Percentiles rank a stretch among this genome's conserved stretches.
Evolutionary conservation across 306 rosid species (phyloP).

Genomic region (Fragaria iinumae): DNA sequence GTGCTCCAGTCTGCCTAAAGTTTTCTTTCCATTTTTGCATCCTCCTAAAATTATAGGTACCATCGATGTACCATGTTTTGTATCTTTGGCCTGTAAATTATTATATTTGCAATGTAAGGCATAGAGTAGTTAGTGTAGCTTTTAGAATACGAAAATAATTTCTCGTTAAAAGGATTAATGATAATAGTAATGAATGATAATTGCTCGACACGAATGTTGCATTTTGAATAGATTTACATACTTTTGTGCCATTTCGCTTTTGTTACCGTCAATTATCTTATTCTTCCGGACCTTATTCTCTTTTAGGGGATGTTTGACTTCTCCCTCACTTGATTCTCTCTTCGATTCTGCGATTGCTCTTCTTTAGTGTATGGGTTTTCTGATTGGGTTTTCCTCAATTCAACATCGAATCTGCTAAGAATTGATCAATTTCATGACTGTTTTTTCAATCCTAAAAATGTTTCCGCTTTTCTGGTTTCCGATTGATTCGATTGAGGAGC

Average conservation of each 20-base stretch:
- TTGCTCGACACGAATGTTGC: neutral
- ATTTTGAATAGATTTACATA: neutral
- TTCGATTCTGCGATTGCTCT: too few species aligned
- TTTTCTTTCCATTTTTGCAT: constrained; percentile 12
- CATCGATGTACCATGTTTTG: constrained; percentile 15
- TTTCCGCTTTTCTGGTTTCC: too few species aligned
- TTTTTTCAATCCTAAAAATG: too few species aligned
- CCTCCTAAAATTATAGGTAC: constrained; percentile 24
- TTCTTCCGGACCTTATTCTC: too few species aligned
- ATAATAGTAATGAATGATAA: neutral
- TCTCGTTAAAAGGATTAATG: constrained; percentile 31
- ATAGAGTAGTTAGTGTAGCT: constrained; percentile 4
- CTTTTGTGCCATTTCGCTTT: neutral
- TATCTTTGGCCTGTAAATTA: constrained; percentile 39
- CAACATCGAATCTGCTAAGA: too few species aligned
- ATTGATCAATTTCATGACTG: too few species aligned
- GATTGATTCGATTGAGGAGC: too few species aligned
- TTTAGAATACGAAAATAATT: constrained; percentile 29
- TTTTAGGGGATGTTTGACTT: too few species aligned
- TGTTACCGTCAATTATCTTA: neutral
- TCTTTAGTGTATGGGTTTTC: too few species aligned
- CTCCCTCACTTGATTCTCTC: too few species aligned
- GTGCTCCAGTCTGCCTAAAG: constrained; percentile 71
- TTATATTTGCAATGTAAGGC: constrained; percentile 31
- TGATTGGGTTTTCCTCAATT: too few species aligned